A percentile compares a stretch with the other conserved stretches of the same genome.
phyloP scores from a whole-genome alignment of 2,329 filamentous ascomycete species.

The Fusarium compactum region DNA sequence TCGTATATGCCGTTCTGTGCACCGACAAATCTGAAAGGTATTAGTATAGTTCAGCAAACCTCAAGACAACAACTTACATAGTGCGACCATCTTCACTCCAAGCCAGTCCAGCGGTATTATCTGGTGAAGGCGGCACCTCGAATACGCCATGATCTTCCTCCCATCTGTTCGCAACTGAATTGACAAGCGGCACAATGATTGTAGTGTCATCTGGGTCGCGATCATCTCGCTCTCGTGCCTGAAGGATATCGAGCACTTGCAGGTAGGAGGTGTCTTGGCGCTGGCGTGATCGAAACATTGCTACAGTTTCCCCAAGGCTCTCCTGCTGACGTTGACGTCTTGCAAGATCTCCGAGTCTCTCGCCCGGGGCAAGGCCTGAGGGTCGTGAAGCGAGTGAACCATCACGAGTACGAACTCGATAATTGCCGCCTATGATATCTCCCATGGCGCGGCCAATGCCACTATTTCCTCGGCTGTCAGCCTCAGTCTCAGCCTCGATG shows the following conservation, averaged over 20 bases:
- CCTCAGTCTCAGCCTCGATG: conserved; percentile 40
- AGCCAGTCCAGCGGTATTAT: conserved; percentile 71
- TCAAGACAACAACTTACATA: conserved; percentile 61
- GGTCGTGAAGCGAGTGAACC: neutral
- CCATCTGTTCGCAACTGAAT: conserved; percentile 54
- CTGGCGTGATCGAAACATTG: conserved; percentile 53
- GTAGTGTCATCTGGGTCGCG: conserved; percentile 54
- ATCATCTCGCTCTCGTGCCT: conserved; percentile 52
- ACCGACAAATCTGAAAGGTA: conserved; percentile 65
- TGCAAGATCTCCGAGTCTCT: neutral
- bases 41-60: conserved; percentile 29
- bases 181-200: conserved; percentile 54
- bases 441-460: conserved; percentile 55
- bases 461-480: conserved; percentile 53
- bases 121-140: conserved; percentile 60
- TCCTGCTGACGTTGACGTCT: conserved; percentile 50
- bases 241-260: conserved; percentile 55
- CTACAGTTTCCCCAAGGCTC: conserved; percentile 52
- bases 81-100: conserved; percentile 72
- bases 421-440: conserved; percentile 53
- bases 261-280: conserved; percentile 54
- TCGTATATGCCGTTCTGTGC: conserved; percentile 82
- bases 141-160: conserved; percentile 58
- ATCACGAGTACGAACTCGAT: conserved; percentile 53
- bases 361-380: neutral